Base-by-base conservation (phyloP, 2,329 filamentous ascomycete genomes). In the Lecanosticta acicola region DNA sequence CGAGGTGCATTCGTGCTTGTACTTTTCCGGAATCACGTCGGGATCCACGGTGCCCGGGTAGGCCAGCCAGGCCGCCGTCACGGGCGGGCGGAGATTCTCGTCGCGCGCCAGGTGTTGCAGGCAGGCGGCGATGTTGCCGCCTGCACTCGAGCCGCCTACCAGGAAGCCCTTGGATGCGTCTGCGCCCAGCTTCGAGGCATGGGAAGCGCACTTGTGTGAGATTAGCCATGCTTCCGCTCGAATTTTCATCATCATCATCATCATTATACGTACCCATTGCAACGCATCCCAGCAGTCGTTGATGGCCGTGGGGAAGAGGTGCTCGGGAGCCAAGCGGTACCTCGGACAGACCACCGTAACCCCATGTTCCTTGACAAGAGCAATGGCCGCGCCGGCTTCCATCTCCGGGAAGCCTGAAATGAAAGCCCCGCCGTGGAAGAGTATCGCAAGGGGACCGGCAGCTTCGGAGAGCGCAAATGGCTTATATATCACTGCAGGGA, bases 281-380 rank as follows among this genome's bases (percentile, higher is more conserved):
- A 75, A 47, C 4, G 66, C 67, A 55, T 76, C 73, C 64, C 66
- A 75, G 16, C 62, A 61, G 51, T 76, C 74, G 18, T 70, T 55
- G 11, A 68, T 59, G 8, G 67, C 65, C 1, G 63, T 64, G 1
- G 73, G 73, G 48, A 74, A 77, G 11, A 66, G 65, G 50, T 71
- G 52, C 46, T 76, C 69, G 0, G 73, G 73, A 1, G 71, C 71
- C 13, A 75, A 63, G 48, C 71, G 63, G 48, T 74, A 73, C 16
- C 65, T 64, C 8, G 71, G 63, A 51, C 67, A 70, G 4, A 74
- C 62, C 14, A 66, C 67, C 2, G 70, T 62, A n/a, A 66, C 70
- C 1, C 66, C 66, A 9, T 70, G 61, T 5, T 56, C 37, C 24
- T 49, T 46, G 1, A 55, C 55, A 16, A 62, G 41, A 14, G 33